Percentiles rank a stretch among this genome's conserved stretches.
These are phyloP conservation scores for Ramalina peruviana DNA, from an alignment of 495 filamentous ascomycete species.

Conservation along the genomic window DNA sequence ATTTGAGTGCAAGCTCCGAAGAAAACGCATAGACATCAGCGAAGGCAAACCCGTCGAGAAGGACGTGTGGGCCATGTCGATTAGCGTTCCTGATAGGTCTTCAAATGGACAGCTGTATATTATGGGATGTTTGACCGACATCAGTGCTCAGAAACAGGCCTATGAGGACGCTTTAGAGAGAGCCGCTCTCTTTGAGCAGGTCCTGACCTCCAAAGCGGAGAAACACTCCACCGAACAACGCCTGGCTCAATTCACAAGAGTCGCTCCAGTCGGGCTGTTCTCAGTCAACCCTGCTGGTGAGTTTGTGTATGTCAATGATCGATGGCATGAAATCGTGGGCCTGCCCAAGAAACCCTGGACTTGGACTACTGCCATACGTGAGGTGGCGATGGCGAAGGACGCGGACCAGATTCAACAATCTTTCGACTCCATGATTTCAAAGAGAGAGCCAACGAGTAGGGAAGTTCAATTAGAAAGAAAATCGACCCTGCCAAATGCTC, in stretches of 20 bases:
- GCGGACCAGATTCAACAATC: slow-evolving; percentile 31
- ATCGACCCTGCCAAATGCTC: slow-evolving; percentile 38
- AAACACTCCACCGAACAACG: slow-evolving; percentile 47
- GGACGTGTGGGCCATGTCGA: too few relatives aligned
- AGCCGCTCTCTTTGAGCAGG: slow-evolving; percentile 39
- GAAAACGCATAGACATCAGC: too few relatives aligned
- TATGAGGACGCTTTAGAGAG: too few relatives aligned
- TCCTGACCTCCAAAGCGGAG: slow-evolving; percentile 42
- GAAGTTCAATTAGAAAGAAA: slow-evolving; percentile 56
- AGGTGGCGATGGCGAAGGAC: slow-evolving; percentile 45
- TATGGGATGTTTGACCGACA: too few relatives aligned
- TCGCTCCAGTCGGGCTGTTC: slow-evolving; percentile 58
- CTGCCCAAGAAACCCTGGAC: slow-evolving; percentile 31
- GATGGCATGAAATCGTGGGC: slow-evolving; percentile 53
- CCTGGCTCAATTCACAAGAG: slow-evolving; percentile 40
- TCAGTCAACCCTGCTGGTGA: slow-evolving; percentile 47
- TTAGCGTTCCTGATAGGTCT: too few relatives aligned
- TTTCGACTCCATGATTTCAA: slow-evolving; percentile 42
- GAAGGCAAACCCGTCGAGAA: too few relatives aligned
- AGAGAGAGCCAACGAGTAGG: slow-evolving; percentile 40
- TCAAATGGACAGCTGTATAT: too few relatives aligned
- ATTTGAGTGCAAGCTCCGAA: too few relatives aligned
- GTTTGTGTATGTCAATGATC: slow-evolving; percentile 57
- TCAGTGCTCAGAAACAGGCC: too few relatives aligned
- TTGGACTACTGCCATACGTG: slow-evolving; percentile 47